Percentiles rank a stretch among this genome's conserved stretches.
Evolutionary conservation across 768 basidiomycete genomes (phyloP).

Genomic region (Lepiota venenata): DNA sequence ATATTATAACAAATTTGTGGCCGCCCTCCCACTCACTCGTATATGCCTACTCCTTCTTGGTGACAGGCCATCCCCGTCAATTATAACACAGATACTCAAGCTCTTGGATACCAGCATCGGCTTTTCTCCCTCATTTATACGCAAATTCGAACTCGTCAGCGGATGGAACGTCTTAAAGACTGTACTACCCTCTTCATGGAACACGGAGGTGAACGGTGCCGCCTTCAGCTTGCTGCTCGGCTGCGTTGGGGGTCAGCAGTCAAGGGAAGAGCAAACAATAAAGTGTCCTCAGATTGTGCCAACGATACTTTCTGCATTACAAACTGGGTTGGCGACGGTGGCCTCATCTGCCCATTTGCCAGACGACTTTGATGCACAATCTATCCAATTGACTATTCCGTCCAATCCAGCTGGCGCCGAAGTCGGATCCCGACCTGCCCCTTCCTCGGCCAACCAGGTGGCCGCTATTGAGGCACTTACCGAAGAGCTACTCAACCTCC

Average conservation of each 20-base stretch:
- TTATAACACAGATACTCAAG: conserved; percentile 56
- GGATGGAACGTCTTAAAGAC: conserved; percentile 79
- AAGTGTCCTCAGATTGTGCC: conserved; percentile 69
- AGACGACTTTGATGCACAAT: conserved; percentile 27
- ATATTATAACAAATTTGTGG: conserved; percentile 67
- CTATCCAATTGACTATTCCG: conserved; percentile 2
- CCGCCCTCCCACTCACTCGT: conserved; percentile 73
- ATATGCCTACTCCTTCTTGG: conserved; percentile 80
- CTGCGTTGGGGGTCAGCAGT: conserved; percentile 16
- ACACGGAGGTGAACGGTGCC: conserved; percentile 57
- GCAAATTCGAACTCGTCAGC: conserved; percentile 82
- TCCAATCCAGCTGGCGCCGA: not conserved
- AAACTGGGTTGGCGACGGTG: conserved; percentile 45
- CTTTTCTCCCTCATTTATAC: conserved; percentile 58
- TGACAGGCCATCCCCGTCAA: conserved; percentile 58
- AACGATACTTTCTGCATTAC: conserved; percentile 67
- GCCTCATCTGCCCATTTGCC: conserved; percentile 31
- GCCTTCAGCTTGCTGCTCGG: conserved; percentile 72
- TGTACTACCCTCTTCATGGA: conserved; percentile 69
- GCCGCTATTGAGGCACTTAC: conserved; percentile 56
- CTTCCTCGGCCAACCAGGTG: conserved; percentile 13
- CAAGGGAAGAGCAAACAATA: conserved; percentile 5
- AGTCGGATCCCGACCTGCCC: not conserved
- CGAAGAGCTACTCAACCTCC: conserved; percentile 67
- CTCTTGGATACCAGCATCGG: conserved; percentile 56